phyloP scores from a whole-genome alignment of 768 basidiomycete genomes.

The Neoboletus brunneissimus region DNA sequence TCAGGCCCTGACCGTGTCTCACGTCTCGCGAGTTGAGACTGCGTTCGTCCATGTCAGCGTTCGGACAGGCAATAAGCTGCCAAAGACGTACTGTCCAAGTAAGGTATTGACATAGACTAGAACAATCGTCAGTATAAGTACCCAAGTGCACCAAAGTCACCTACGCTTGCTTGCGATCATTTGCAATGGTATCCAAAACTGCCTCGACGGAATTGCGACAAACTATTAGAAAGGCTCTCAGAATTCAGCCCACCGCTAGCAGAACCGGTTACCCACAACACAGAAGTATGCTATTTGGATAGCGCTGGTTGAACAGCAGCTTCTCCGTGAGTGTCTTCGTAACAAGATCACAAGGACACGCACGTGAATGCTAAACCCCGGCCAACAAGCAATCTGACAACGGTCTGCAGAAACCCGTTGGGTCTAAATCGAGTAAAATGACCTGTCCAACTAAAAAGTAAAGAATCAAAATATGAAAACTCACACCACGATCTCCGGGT shows the following conservation, averaged over 20 bases:
- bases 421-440: conserved; percentile 12
- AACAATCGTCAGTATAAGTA: background rate
- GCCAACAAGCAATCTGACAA: conserved; percentile 3
- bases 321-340: background rate
- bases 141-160: background rate
- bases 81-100: conserved; percentile 22
- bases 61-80: background rate
- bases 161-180: conserved; percentile 27
- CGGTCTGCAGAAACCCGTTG: background rate
- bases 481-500: conserved; percentile 17
- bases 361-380: conserved; percentile 27
- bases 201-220: conserved; percentile 19
- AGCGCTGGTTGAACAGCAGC: conserved; percentile 6
- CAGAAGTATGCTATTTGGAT: conserved; percentile 17
- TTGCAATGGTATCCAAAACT: conserved; percentile 27
- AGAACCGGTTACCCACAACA: conserved; percentile 17
- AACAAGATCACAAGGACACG: conserved; percentile 4
- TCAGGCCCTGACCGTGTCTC: conserved; percentile 17
- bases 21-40: conserved; percentile 29
- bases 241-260: background rate
- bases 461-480: background rate
- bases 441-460: background rate
- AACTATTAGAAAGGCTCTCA: conserved; percentile 23
- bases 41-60: background rate
- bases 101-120: conserved; percentile 31